Base-by-base conservation (phyloP, 2,329 filamentous ascomycete species). In the Rasamsonia emersonii region DNA sequence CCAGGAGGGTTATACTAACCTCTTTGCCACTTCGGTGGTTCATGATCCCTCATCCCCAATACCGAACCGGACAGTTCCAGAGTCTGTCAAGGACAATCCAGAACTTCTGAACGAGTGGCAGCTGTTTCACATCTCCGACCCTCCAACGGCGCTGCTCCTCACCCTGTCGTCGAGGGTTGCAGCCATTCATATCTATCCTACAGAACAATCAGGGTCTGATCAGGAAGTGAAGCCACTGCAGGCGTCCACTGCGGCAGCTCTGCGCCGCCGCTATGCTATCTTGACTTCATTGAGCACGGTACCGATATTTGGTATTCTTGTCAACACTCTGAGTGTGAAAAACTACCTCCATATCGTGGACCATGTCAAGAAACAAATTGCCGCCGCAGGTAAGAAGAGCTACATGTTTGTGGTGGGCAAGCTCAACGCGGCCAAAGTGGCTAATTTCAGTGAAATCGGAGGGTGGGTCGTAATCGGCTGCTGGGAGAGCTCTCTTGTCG, bases 341-440 rank as follows among this genome's bases (percentile, higher is more conserved):
- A 93, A 95, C 54, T 96, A 95, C 63, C 71, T 95, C 41, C 66
- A 76, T 9, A 86, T 88, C 0, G 77, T 96, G 24, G 71, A 81
- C 9, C 71, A 81, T 33, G 71, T 95, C 18, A 78, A 82, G 38
- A 58, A 65, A 5, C 74, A 79, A 40, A 93, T 98, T 44, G 71
- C 75, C 0, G 71, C 68, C 0, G 83, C 85, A 0, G 88, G 86
- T 8, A 96, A 96, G 65, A 98, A 96, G 64, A 82, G 77, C 54
- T 98, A 98, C 57, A 85, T 89, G 2, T 85, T 98, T 28, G 91
- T 98, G 2, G 91, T 98, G 0, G 91, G 91, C 37, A 96, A 96
- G 57, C 70, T 98, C 16, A 98, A 96, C 51, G 80, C 88, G 0
- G 89, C 88, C 21, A 98, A 98, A 58, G 71, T 98, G 14, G 91